phyloP scores from a whole-genome alignment of 2,329 filamentous ascomycete genomes.

The Ophiosphaerella herpotricha region DNA sequence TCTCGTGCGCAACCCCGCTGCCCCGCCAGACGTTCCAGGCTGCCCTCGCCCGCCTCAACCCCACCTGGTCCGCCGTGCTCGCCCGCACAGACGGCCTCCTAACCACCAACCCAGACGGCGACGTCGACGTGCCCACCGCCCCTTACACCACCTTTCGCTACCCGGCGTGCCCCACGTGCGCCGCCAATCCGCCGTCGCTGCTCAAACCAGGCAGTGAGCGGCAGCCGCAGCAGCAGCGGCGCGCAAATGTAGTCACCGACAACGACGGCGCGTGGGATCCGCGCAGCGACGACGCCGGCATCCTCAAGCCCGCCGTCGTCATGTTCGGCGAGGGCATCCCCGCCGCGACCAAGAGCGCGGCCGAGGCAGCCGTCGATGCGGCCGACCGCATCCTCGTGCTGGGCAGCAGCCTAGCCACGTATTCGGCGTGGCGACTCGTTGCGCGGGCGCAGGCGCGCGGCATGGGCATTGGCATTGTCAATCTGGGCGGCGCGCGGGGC shows the following conservation, averaged over 20 bases:
- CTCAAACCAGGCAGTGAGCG: slow-evolving; percentile 58
- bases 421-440: slow-evolving; percentile 89
- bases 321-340: slow-evolving; percentile 96
- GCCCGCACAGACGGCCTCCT: too few species aligned
- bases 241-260: slow-evolving; percentile 68
- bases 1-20: slow-evolving; percentile 74
- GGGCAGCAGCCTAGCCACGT: slow-evolving; percentile 90
- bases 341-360: slow-evolving; percentile 69
- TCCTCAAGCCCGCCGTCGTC: slow-evolving; percentile 89
- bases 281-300: slow-evolving; percentile 60
- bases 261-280: slow-evolving; percentile 74
- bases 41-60: slow-evolving; percentile 78
- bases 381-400: slow-evolving; percentile 75
- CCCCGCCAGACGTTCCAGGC: slow-evolving; percentile 75
- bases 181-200: slow-evolving; percentile 64
- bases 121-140: slow-evolving; percentile 85
- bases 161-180: slow-evolving; percentile 82
- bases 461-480: slow-evolving; percentile 86
- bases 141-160: slow-evolving; percentile 91
- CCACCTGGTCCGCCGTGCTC: slow-evolving; percentile 69
- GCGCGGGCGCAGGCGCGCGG: slow-evolving; percentile 79
- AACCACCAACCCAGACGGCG: slow-evolving; percentile 89
- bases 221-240: neutral
- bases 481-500: slow-evolving; percentile 81
- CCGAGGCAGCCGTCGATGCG: slow-evolving; percentile 78